Evolutionary conservation across 345 rosid genomes (phyloP), one percentile per base, ranked within the genome.

Genomic region (Lumnitzera littorea): DNA sequence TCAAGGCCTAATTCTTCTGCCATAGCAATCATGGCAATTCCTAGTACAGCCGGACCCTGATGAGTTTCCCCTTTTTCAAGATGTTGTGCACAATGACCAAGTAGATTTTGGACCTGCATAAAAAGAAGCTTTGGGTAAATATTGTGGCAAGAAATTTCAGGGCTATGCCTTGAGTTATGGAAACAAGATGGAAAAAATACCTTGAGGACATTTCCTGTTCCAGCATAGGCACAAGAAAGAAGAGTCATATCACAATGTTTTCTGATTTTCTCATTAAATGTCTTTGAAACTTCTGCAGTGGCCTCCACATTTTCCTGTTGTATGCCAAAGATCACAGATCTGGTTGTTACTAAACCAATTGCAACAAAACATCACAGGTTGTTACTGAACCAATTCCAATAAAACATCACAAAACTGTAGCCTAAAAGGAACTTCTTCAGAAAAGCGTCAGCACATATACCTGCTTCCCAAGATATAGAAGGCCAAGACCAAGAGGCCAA

Each of bases 21-120:
- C 97, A 95, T 95, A 60, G 97, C 92, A 24, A 91, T 91, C 96
- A 95, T 80, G n/a, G 96, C 96, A 71, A 95, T 80, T 66, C 99
- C 99, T 68, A 95, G 89, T 53, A 95, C 91, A 58, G 95, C 99
- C 50, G 96, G 89, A 25, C 96, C 99, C 71, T 95, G 97, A 75
- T 88, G 86, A 57, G 78, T 81, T 63, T 86, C 96, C 49, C 88
- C 89, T 64, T 86, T 88, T 73, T 88, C 97, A 46, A 88, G 82
- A 81, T 88, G 95, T 52, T 88, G 89, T 55, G 87, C 87, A 70
- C 99, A 95, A 70, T 86, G 85, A 64, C 85, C 89, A 27, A 90
- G 83, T 70, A 94, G 94, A 72, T 83, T 86, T 76, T 94, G 96
- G 54, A 94, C 95, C 97, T 94, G 79, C 15, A 54, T 36, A 48